Conservation (phyloP, 768 basidiomycete genomes). For the Zangia roseola region DNA sequence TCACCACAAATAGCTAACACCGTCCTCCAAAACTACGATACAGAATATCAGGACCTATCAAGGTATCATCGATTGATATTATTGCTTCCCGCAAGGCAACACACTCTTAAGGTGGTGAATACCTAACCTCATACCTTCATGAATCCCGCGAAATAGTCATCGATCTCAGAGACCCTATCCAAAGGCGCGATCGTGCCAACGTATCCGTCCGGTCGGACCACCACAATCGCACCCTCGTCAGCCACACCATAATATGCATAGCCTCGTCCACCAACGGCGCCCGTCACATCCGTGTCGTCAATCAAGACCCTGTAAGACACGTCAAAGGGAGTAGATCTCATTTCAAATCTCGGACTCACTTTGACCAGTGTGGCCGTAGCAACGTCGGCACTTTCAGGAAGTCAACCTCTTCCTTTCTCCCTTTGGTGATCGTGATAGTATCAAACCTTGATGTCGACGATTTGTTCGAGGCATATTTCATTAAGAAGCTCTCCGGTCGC, state of each 20-base stretch:
- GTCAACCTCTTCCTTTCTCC: conserved; percentile 34
- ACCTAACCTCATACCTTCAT: conserved; percentile 22
- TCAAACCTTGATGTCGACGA: conserved; percentile 31
- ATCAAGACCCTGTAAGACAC: conserved; percentile 49
- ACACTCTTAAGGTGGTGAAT: too few species aligned
- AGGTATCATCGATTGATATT: too few species aligned
- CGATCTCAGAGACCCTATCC: conserved; percentile 34
- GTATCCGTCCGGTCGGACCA: conserved; percentile 47
- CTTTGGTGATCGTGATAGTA: conserved; percentile 27
- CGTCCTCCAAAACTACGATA: too few species aligned
- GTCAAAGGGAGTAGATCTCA: not conserved
- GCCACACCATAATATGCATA: conserved; percentile 52
- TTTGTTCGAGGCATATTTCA: conserved; percentile 18
- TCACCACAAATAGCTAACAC: too few species aligned
- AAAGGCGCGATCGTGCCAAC: conserved; percentile 57
- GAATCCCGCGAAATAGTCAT: conserved; percentile 50
- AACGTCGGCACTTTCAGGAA: conserved; percentile 32
- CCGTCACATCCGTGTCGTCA: conserved; percentile 51
- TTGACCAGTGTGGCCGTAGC: conserved; percentile 42
- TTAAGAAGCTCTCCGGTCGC: conserved; percentile 26
- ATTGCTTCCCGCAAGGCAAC: too few species aligned
- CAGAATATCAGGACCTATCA: too few species aligned
- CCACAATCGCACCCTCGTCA: conserved; percentile 27
- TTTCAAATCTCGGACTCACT: conserved; percentile 27
- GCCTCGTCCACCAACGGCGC: conserved; percentile 48